phyloP scores from a whole-genome alignment of 495 filamentous ascomycete genomes.

The Podospora anserina region DNA sequence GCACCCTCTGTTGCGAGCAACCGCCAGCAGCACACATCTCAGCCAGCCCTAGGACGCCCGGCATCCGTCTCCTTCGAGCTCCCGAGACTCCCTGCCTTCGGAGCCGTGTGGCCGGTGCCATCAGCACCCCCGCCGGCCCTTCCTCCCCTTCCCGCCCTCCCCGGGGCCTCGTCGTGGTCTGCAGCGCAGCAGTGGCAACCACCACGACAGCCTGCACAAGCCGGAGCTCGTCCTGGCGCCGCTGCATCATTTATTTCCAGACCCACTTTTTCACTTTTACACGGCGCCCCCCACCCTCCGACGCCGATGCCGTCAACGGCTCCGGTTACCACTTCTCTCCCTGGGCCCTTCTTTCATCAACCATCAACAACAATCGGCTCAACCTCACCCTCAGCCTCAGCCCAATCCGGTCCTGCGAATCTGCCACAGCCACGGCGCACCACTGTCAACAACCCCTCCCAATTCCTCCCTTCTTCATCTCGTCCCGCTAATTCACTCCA shows the following conservation, averaged over 20 bases:
- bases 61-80: neutral
- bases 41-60: neutral
- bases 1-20: neutral
- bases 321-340: neutral
- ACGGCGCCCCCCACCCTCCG: slow-evolving; percentile 10
- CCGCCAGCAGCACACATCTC: neutral
- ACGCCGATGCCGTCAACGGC: slow-evolving; percentile 3
- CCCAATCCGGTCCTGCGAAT: neutral
- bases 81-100: neutral
- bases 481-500: neutral
- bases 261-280: slow-evolving; percentile 11
- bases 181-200: neutral
- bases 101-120: neutral
- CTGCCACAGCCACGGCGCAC: neutral
- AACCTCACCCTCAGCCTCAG: no score
- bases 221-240: neutral
- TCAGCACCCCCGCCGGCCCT: neutral
- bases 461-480: neutral
- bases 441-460: neutral
- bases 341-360: neutral
- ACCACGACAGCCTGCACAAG: neutral
- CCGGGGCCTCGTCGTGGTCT: neutral
- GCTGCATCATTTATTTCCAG: neutral
- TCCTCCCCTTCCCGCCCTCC: neutral
- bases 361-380: neutral